Evolutionary conservation across 1,139 yeast species (phyloP).

Genomic region (Arxiozyma slooffiae): DNA sequence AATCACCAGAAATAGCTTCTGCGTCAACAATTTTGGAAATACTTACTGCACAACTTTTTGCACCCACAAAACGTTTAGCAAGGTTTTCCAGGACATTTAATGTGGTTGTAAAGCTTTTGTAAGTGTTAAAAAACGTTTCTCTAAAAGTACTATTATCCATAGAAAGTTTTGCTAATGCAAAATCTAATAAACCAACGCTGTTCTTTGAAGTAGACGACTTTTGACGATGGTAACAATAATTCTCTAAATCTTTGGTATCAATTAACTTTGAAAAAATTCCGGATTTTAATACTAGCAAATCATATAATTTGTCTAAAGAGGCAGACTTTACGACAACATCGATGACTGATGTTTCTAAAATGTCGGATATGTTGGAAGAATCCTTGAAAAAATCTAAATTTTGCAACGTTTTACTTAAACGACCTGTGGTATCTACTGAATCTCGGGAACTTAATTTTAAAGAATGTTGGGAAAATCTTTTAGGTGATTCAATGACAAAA

Average conservation of each 20-base stretch:
- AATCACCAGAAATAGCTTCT: constrained; percentile 11
- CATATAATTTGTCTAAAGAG: constrained; percentile 49
- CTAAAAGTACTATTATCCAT: constrained; percentile 56
- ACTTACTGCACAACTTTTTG: constrained; percentile 48
- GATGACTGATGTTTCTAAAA: constrained; percentile 29
- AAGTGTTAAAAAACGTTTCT: constrained; percentile 55
- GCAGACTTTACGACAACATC: constrained; percentile 52
- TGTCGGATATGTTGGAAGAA: constrained; percentile 19
- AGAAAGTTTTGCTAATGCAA: constrained; percentile 35
- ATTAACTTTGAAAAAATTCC: constrained; percentile 46
- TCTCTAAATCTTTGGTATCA: constrained; percentile 35
- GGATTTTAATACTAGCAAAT: constrained; percentile 52
- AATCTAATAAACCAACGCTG: constrained; percentile 29
- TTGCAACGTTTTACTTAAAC: constrained; percentile 28
- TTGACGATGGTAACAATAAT: constrained; percentile 29
- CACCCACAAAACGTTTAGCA: constrained; percentile 46
- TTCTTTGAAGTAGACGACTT: constrained; percentile 8
- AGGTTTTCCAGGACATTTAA: constrained; percentile 40
- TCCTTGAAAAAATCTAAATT: constrained; percentile 30
- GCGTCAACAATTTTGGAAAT: constrained; percentile 29
- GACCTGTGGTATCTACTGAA: constrained; percentile 20
- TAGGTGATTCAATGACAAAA: constrained; percentile 39
- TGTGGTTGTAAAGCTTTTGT: constrained; percentile 54
- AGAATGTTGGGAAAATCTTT: constrained; percentile 30
- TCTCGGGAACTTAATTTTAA: constrained; percentile 15